Evolutionary conservation across 2,329 filamentous ascomycete species (phyloP), one percentile per base, ranked within the genome.

Genomic region (Diplocarpon mali): DNA sequence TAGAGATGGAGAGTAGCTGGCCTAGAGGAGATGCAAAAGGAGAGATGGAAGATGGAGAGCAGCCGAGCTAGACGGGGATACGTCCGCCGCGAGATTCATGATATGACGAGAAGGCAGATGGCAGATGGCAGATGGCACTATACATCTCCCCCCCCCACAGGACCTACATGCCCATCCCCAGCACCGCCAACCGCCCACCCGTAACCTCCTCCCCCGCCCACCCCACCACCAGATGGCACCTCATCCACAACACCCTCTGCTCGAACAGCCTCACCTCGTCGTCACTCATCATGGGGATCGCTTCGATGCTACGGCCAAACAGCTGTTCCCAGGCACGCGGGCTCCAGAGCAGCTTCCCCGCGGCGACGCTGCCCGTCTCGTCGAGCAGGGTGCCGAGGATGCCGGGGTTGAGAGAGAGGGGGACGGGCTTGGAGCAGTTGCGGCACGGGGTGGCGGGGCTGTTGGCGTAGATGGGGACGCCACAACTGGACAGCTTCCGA

Each of bases 141-240:
- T 24, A 24, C 4, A 24, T 24, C 20, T 7, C 20, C 20, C 20
- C 20, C 20, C 20, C 20, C 20, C 3, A 24, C 20, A 24, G 7
- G 20, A 24, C 30, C 34, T 35, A 45, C 38, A 41, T 45, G 32
- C 36, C 24, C 8, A 45, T 34, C 13, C 35, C 44, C 16, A 45
- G 17, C 9, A 45, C 44, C 1, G 38, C 46, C 17, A 48, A 34
- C 30, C 42, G 38, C 20, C 42, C 46, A 7, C 40, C 34, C 35
- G 13, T 45, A 68, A 73, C 57, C 16, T 64, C 66, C 69, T 75
- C 72, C 1, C 72, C 75, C 56, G 64, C 66, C 70, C 75, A 73
- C 1, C 72, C 76, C 55, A 80, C 76, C 5, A 70, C 65, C 53
- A 80, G 50, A 13, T 69, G 75, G 8, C 76, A 53, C 13, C 75